Percentiles rank a stretch among this genome's conserved stretches.
Evolutionary conservation across 1,139 yeast genomes (phyloP).

Genomic region (Lodderomyces orthopsilosis): DNA sequence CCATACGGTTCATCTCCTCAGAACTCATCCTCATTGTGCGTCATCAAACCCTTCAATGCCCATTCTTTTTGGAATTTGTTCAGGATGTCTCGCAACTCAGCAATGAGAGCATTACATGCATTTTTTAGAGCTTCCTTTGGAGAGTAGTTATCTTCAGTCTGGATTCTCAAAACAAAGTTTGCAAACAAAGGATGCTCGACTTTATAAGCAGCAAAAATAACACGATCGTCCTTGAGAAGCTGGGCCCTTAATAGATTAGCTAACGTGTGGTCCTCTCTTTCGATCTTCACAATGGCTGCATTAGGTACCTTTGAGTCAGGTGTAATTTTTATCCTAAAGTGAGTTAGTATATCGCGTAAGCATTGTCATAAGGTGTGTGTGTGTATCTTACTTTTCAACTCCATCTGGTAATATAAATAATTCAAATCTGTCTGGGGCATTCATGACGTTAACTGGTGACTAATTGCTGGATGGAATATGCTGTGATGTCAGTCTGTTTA

Average conservation of each 20-base stretch:
- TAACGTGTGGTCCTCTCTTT: constrained; percentile 95
- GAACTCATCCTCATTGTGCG: constrained; percentile 14
- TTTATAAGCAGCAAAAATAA: constrained; percentile 92
- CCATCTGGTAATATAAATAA: constrained; percentile 97
- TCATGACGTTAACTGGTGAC: constrained; percentile 49
- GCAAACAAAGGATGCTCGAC: constrained; percentile 98
- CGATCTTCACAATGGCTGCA: constrained; percentile 88
- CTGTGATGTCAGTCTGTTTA: too few species aligned
- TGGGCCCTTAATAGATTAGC: constrained; percentile 89
- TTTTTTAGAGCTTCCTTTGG: constrained; percentile 88
- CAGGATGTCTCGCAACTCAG: constrained; percentile 70
- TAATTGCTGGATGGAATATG: neutral
- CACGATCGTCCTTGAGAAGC: constrained; percentile 79
- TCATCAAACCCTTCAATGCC: constrained; percentile 75
- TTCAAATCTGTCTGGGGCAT: constrained; percentile 99
- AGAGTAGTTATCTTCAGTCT: constrained; percentile 90
- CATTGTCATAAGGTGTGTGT: neutral
- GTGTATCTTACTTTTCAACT: constrained; percentile 63
- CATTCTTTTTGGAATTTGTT: constrained; percentile 87
- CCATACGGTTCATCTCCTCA: too few species aligned
- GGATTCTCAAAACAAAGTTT: constrained; percentile 87
- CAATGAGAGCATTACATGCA: constrained; percentile 82
- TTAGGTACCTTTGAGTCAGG: constrained; percentile 96
- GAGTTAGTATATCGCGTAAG: constrained; percentile 6
- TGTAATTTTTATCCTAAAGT: constrained; percentile 64